Evolutionary conservation across 208 protist species (phyloP).

Genomic region (Vickermania ingenoplastis): DNA sequence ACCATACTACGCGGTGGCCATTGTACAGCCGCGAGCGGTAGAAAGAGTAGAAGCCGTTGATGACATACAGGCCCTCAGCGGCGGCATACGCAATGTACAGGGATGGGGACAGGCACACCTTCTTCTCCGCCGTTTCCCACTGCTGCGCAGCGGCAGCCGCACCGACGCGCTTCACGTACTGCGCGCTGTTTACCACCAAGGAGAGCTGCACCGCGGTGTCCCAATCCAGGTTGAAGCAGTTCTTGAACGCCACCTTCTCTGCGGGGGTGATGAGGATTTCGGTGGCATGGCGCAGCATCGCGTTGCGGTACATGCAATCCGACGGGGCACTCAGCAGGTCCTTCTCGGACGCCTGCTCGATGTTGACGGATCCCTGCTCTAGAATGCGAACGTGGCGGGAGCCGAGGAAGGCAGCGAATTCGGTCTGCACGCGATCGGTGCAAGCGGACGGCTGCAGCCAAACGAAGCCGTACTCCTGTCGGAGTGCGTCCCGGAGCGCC

Average conservation of each 20-base stretch:
- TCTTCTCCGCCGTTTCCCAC: slow-evolving; percentile 35
- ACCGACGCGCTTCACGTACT: slow-evolving; percentile 39
- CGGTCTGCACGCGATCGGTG: slow-evolving; percentile 25
- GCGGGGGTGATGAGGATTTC: slow-evolving; percentile 42
- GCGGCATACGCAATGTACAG: slow-evolving; percentile 65
- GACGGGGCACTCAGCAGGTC: slow-evolving; percentile 51
- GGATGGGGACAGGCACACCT: slow-evolving; percentile 43
- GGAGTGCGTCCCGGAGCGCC: slow-evolving; percentile 19
- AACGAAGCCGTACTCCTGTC: slow-evolving; percentile 61
- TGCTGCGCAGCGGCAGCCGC: slow-evolving; percentile 21
- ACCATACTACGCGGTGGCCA: slow-evolving; percentile 46
- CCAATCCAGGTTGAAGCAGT: slow-evolving; percentile 56
- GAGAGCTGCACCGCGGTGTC: slow-evolving; percentile 45
- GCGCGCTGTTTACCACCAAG: slow-evolving; percentile 56
- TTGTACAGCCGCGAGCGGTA: slow-evolving; percentile 38
- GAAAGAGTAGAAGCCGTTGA: slow-evolving; percentile 76
- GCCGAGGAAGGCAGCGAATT: slow-evolving; percentile 29
- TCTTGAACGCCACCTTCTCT: slow-evolving; percentile 36
- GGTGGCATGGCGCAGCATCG: slow-evolving; percentile 25
- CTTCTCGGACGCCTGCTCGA: slow-evolving; percentile 28
- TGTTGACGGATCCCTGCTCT: slow-evolving; percentile 27
- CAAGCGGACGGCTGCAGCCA: slow-evolving; percentile 69
- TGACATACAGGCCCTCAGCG: slow-evolving; percentile 62
- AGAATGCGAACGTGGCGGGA: slow-evolving; percentile 35
- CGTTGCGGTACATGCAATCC: slow-evolving; percentile 56